Evolutionary conservation across 352 stramenopile genomes (phyloP), one percentile per base, ranked within the genome.

Genomic region (Pythium coloratum): DNA sequence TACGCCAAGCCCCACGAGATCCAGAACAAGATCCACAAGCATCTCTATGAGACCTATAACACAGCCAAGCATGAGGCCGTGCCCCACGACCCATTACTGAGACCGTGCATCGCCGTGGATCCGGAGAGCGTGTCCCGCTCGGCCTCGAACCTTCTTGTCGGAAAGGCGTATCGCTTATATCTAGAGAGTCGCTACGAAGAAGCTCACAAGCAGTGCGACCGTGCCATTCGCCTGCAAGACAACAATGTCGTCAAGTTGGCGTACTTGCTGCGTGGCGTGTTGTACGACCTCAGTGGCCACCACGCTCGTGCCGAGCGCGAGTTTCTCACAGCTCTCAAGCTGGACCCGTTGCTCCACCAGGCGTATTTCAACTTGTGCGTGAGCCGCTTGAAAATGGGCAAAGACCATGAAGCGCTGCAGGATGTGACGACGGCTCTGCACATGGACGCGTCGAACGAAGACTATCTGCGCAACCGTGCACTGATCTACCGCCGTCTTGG

Each of bases 1-100:
- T 89, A 90, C 73, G 76, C 76, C 7, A 79, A 80, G 47, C 79
- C 84, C 0, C 84, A 92, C 42, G 78, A 87, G n/a, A 74, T 92
- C 18, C 84, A 92, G 59, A 71, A 64, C 8, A 75, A 75, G 72
- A 91, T 90, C 55, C 77, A 80, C 59, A 71, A 71, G 42, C 81
- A 88, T 56, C 61, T 91, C 5, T 91, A 92, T 66, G 77, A 80
- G 30, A 62, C 58, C 7, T 69, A 81, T 58, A 71, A 89, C 55
- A 70, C 69, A 8, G 68, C 70, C 32, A 76, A 72, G 62, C 61
- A 82, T 18, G 75, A 77, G 26, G 76, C 77, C 12, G 50, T 87
- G 0, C 82, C 82, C 13, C 79, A 90, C 55, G 84, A 92, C 33
- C 84, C 82, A 8, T 50, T 92, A 18, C 47, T 92, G 16, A 76